Conservation (phyloP, 805 yeast genomes). For the Myxozyma neotropica region DNA sequence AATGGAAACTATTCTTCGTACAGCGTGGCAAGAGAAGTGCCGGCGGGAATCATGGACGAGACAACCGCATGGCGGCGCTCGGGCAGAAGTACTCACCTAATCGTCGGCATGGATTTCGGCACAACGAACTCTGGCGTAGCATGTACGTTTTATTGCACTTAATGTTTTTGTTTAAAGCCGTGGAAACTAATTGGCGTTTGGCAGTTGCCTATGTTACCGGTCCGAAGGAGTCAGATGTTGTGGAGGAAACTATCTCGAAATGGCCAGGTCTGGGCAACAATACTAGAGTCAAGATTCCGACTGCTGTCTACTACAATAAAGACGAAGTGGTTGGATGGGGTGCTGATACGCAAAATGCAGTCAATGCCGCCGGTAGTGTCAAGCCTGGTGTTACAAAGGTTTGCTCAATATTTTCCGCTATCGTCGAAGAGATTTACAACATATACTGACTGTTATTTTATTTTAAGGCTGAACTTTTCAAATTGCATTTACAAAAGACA, state of each 20-base stretch:
- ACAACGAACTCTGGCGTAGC: conserved; percentile 29
- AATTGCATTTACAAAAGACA: conserved; percentile 22
- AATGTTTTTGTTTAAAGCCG: background rate
- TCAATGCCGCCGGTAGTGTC: conserved; percentile 4
- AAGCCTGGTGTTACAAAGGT: conserved; percentile 23
- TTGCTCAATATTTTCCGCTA: too few species aligned
- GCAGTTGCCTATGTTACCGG: conserved; percentile 11
- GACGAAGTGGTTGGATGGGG: conserved; percentile 32
- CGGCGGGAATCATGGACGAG: background rate
- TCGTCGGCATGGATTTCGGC: conserved; percentile 34
- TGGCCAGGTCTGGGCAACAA: conserved; percentile 29
- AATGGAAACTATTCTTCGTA: background rate
- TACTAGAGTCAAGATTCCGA: conserved; percentile 22
- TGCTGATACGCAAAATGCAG: conserved; percentile 5
- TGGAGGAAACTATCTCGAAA: conserved; percentile 8
- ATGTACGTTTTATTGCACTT: conserved; percentile 5
- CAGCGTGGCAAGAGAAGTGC: background rate
- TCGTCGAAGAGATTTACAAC: too few species aligned
- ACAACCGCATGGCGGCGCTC: background rate
- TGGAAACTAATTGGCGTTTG: background rate
- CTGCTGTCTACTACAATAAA: conserved; percentile 23
- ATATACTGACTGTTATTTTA: background rate
- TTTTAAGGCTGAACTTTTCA: conserved; percentile 26
- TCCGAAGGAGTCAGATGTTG: conserved; percentile 2
- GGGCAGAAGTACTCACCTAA: conserved; percentile 2